phyloP scores from a whole-genome alignment of 495 filamentous ascomycete genomes.

The Tuber melanosporum region DNA sequence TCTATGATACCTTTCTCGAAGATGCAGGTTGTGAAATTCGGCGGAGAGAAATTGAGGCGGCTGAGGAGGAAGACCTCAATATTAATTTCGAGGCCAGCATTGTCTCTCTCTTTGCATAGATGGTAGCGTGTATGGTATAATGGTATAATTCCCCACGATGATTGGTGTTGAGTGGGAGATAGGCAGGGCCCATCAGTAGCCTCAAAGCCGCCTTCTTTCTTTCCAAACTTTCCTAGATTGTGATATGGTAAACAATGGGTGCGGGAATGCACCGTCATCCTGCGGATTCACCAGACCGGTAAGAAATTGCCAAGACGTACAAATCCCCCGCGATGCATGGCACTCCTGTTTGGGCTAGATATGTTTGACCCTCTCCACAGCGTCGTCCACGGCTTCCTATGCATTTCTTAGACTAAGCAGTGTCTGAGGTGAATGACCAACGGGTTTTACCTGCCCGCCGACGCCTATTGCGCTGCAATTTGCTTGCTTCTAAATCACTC shows the following conservation, averaged over 20 bases:
- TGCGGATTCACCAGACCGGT: conserved; percentile 1
- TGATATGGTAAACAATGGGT: background rate
- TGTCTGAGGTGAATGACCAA: background rate
- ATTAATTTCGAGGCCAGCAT: conserved; percentile 26
- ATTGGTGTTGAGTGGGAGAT: background rate
- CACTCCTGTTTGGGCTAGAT: background rate
- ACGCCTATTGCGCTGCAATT: background rate
- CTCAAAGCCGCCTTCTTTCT: background rate
- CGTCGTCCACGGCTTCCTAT: background rate
- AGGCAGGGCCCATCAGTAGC: background rate
- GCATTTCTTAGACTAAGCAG: background rate
- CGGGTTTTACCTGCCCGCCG: background rate
- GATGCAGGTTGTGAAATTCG: conserved; percentile 13
- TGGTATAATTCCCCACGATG: background rate
- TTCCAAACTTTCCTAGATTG: background rate
- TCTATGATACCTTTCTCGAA: background rate
- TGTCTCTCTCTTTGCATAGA: background rate
- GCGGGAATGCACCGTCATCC: background rate
- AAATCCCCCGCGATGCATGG: background rate
- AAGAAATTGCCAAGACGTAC: background rate
- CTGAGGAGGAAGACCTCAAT: conserved; percentile 12
- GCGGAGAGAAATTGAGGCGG: conserved; percentile 12
- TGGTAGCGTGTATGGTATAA: background rate
- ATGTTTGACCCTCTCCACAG: background rate
- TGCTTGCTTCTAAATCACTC: background rate